These are phyloP conservation scores for Lepidium africanum DNA, from an alignment of 345 rosid genomes.

Conservation along the genomic window DNA sequence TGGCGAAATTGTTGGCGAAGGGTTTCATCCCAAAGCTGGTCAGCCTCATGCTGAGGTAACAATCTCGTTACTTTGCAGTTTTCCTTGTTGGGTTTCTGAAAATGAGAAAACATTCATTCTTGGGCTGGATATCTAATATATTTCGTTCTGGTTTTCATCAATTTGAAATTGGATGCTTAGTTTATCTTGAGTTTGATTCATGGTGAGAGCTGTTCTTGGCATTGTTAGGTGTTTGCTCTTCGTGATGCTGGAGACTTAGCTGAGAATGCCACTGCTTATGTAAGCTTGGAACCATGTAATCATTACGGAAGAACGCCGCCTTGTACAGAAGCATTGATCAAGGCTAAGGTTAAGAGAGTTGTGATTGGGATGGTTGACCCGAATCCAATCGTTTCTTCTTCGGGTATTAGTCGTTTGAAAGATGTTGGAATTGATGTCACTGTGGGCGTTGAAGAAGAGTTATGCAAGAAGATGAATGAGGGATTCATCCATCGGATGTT, in stretches of 20 bases:
- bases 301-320: conserved; percentile 95
- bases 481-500: conserved; percentile 65
- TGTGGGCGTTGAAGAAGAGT: conserved; percentile 63
- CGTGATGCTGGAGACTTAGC: conserved; percentile 75
- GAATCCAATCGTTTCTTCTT: conserved; percentile 81
- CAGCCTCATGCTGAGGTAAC: conserved; percentile 95
- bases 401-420: conserved; percentile 49
- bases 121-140: neutral
- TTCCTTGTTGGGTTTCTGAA: conserved; percentile 6
- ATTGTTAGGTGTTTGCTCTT: conserved; percentile 72
- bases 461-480: conserved; percentile 78
- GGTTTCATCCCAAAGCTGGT: conserved; percentile 95
- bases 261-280: conserved; percentile 77
- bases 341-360: conserved; percentile 75
- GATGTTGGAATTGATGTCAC: conserved; percentile 64
- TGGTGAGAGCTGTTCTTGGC: neutral
- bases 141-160: neutral
- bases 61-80: neutral
- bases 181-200: neutral
- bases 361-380: conserved; percentile 87
- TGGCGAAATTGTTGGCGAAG: conserved; percentile 80
- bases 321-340: conserved; percentile 71
- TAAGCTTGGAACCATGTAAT: conserved; percentile 90
- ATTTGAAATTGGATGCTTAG: conserved; percentile 33
- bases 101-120: conserved; percentile 11